Evolutionary conservation across 2,329 filamentous ascomycete species (phyloP).

Genomic region (Emergomyces pasteurianus): DNA sequence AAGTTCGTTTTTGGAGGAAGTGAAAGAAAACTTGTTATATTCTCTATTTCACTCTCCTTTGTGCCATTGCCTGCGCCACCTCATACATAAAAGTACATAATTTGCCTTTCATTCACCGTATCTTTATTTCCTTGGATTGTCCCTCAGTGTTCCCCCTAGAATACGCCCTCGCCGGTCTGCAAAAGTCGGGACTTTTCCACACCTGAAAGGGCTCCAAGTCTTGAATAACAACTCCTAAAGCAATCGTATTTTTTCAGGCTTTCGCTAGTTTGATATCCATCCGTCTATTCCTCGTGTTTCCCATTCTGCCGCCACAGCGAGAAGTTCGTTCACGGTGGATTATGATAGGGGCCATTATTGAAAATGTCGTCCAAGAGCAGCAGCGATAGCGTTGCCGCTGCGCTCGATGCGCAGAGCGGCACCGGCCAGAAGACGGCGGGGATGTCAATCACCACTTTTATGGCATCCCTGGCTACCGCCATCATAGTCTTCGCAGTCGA

Average conservation of each 20-base stretch:
- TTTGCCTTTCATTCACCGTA: background rate
- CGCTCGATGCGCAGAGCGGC: constrained; percentile 25
- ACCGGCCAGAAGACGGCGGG: constrained; percentile 25
- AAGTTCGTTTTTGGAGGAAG: background rate
- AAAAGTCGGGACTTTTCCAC: background rate
- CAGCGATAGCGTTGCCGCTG: constrained; percentile 16
- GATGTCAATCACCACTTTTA: constrained; percentile 40
- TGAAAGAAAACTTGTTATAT: background rate
- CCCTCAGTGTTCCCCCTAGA: background rate
- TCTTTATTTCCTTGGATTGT: background rate
- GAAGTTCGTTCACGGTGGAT: background rate
- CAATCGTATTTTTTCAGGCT: background rate
- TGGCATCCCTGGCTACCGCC: constrained; percentile 53
- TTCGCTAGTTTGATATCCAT: background rate
- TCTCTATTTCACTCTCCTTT: background rate
- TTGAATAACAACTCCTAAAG: background rate
- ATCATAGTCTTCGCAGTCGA: constrained; percentile 51
- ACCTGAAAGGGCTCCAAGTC: background rate
- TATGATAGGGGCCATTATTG: background rate
- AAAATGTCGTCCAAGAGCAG: constrained; percentile 11
- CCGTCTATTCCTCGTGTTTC: background rate
- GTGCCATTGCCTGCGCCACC: background rate
- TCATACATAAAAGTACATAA: background rate
- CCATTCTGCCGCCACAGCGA: background rate
- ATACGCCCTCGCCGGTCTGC: background rate